Conservation (phyloP, 2,329 filamentous ascomycete genomes). For the Fusarium nanum region DNA sequence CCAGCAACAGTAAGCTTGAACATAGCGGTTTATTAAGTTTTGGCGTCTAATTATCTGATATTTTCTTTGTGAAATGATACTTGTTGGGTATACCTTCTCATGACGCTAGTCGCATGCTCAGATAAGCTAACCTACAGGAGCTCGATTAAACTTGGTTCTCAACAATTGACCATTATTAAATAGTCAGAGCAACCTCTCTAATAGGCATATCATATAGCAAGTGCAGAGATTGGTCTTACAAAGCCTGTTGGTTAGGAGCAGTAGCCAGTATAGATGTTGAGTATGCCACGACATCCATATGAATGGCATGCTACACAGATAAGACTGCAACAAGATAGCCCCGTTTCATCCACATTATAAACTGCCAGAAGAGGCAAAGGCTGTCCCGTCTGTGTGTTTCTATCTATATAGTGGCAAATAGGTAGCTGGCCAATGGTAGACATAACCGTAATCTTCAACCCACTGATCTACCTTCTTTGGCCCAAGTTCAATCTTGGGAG, state of each 20-base stretch:
- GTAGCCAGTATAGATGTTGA: not conserved
- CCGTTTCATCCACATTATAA: not conserved
- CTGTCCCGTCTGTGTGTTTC: not conserved
- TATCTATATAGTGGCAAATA: conserved; percentile 2
- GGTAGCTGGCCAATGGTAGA: not conserved
- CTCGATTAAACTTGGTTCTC: not conserved
- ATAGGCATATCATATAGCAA: not conserved
- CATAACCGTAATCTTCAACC: not conserved
- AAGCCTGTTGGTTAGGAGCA: not conserved
- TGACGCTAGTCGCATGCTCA: not conserved
- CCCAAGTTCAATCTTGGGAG: not conserved
- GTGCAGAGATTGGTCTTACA: not conserved
- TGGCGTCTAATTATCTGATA: not conserved
- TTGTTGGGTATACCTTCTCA: not conserved
- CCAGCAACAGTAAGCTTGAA: not conserved
- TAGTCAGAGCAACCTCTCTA: no score
- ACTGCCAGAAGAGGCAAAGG: not conserved
- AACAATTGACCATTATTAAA: not conserved
- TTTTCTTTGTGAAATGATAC: no score
- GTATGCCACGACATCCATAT: not conserved
- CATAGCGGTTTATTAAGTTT: not conserved
- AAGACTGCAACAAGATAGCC: not conserved
- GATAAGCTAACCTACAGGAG: not conserved
- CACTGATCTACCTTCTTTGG: not conserved
- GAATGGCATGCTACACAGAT: no score